Percentiles rank a stretch among this genome's conserved stretches.
These are phyloP conservation scores for Phoenix dactylifera DNA, from an alignment of 176 grass and related monocot genomes.

Conservation along the genomic window DNA sequence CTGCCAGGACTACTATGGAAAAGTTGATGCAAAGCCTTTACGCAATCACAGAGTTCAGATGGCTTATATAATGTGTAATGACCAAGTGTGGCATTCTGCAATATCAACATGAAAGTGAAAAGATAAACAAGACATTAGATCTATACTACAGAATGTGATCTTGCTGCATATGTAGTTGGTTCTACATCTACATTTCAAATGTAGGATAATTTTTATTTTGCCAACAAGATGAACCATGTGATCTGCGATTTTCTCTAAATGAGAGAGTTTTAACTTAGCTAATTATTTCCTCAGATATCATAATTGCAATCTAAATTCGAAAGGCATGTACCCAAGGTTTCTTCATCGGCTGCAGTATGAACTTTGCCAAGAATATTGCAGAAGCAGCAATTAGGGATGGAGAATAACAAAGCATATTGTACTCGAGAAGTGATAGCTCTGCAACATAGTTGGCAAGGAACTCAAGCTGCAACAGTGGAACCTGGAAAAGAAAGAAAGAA, in stretches of 20 bases:
- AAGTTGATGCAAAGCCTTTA: constrained; percentile 53
- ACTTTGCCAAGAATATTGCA: constrained; percentile 78
- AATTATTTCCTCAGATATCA: too few species aligned
- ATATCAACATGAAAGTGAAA: too few species aligned
- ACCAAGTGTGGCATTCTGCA: constrained; percentile 67
- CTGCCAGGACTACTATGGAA: constrained; percentile 56
- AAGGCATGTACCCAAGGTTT: constrained; percentile 58
- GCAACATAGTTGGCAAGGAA: constrained; percentile 81
- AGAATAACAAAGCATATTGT: constrained; percentile 64
- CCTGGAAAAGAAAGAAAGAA: constrained; percentile 34
- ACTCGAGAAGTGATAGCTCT: constrained; percentile 87
- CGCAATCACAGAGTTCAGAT: constrained; percentile 55
- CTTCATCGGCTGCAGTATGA: constrained; percentile 78
- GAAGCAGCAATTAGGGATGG: constrained; percentile 82
- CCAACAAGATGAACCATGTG: not conserved
- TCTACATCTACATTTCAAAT: too few species aligned
- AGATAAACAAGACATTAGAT: too few species aligned
- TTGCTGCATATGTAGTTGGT: too few species aligned
- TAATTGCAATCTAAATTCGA: too few species aligned
- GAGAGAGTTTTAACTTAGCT: not conserved
- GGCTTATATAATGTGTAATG: constrained; percentile 86
- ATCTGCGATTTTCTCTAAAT: not conserved
- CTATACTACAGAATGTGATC: too few species aligned
- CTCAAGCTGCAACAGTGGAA: constrained; percentile 69
- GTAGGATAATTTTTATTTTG: too few species aligned